A percentile compares a stretch with the other conserved stretches of the same genome.
Evolutionary conservation across 495 filamentous ascomycete species (phyloP).

Genomic region (Daldinia vernicosa): DNA sequence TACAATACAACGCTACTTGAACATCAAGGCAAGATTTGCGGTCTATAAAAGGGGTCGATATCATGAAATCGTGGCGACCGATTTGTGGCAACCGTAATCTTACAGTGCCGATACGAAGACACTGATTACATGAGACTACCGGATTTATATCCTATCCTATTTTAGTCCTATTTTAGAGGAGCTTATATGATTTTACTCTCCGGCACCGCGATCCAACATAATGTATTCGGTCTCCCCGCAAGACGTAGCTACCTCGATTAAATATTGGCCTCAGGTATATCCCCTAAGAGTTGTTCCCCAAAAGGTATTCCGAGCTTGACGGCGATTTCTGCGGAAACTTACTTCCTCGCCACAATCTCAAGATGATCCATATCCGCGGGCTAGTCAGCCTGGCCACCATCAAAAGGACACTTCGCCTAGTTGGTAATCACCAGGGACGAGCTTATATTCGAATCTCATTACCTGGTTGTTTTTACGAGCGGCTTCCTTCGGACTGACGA

Average conservation of each 20-base stretch:
- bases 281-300: neutral
- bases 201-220: conserved; percentile 1
- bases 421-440: neutral
- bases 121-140: neutral
- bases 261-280: neutral
- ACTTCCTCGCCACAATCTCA: neutral
- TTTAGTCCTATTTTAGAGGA: neutral
- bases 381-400: conserved; percentile 6
- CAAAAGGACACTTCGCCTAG: neutral
- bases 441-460: neutral
- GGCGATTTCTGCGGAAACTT: neutral
- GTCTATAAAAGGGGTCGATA: neutral
- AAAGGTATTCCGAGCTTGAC: neutral
- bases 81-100: neutral
- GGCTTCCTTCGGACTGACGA: conserved; percentile 31
- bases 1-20: conserved; percentile 26
- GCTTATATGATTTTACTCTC: neutral
- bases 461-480: neutral
- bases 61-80: neutral
- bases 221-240: conserved; percentile 1
- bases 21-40: conserved; percentile 21
- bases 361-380: neutral
- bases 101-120: conserved; percentile 8
- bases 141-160: conserved; percentile 4
- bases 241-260: neutral